Base-by-base conservation (phyloP, 2,329 filamentous ascomycete genomes). In the Ophiostoma quercus region DNA sequence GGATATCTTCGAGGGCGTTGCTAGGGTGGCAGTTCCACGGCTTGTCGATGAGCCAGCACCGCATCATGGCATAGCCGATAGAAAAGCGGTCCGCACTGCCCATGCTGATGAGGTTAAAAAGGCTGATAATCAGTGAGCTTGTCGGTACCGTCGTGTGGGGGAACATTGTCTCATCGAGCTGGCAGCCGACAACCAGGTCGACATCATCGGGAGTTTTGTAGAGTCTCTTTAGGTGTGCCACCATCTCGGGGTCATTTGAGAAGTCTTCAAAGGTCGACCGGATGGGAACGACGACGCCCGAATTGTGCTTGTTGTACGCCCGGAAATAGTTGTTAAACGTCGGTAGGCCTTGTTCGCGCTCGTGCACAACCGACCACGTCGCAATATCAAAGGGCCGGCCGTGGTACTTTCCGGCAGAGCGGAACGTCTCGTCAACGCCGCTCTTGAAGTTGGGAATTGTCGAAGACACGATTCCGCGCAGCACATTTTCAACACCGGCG, bases 41-140 rank as follows among this genome's bases (percentile, higher is more conserved):
- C 68, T 73, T 73, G 71, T 73, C 72, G 51, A 73, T 71, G 63
- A 73, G 72, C 67, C 69, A 70, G 71, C 72, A 73, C 37, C 72
- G 71, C 72, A 73, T 73, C 14, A 68, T 68, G 0, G 72, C 72
- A 57, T 70, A 72, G 67, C 72, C 72, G 66, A 73, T 62, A 22
- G 69, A 70, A 68, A 73, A 73, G n/a, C 72, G 71, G 68, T 73
- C 72, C 34, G 72, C 70, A 39, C 71, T 73, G 51, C 72, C 72
- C 71, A 72, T 72, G 63, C 69, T 71, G 34, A 73, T 72, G n/a
- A 73, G 71, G 57, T 71, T 73, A 65, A 73, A 72, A n/a, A 73
- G 69, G 37, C 71, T 72, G 66, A 73, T 69, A 43, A 73, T 70
- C 9, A 75, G 68, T 3, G 72, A 62, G 51, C 69, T 71, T 14